A percentile compares a stretch with the other conserved stretches of the same genome.
Conservation (phyloP, 73 alveolate genomes). For the Paramecium tetraurelia region DNA sequence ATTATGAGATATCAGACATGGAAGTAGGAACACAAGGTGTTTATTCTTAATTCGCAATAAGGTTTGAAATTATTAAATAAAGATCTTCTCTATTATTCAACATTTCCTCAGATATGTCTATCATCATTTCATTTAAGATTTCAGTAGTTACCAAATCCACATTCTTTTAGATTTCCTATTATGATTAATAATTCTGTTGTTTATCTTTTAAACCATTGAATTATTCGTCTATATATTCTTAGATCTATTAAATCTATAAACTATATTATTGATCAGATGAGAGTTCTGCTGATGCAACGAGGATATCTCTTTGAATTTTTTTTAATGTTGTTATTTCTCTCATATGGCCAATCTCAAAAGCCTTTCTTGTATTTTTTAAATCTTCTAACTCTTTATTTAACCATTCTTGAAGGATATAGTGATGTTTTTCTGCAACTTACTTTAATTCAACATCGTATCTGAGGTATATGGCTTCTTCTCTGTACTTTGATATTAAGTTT, state of each 20-base stretch:
- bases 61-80: background rate
- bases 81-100: background rate
- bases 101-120: background rate
- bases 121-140: background rate
- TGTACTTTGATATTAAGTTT: background rate
- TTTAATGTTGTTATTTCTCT: constrained; percentile 8
- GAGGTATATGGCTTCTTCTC: background rate
- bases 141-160: background rate
- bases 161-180: background rate
- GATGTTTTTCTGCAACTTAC: background rate
- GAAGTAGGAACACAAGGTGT: background rate
- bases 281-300: background rate
- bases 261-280: background rate
- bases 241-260: background rate
- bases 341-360: background rate
- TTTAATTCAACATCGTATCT: constrained; percentile 19
- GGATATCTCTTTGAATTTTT: constrained; percentile 24
- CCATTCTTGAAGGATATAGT: constrained; percentile 5
- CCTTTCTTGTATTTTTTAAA: background rate
- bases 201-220: background rate
- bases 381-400: background rate
- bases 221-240: background rate
- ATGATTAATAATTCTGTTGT: background rate
- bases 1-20: background rate
- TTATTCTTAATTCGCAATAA: background rate